These are phyloP conservation scores for Croton laevigatus DNA, from an alignment of 441 rosid species.

Conservation along the genomic window DNA sequence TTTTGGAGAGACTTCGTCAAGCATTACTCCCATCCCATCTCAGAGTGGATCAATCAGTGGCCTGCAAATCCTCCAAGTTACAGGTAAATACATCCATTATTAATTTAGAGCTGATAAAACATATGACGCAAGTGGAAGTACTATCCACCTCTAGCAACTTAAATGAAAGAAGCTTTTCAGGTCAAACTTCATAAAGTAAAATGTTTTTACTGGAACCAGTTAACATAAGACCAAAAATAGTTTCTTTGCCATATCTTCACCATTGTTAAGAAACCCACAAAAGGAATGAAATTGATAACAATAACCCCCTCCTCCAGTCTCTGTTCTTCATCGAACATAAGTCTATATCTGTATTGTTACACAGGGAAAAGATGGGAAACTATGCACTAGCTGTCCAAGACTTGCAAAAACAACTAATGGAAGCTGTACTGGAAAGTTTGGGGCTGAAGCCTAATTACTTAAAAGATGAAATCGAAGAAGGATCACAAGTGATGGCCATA, in stretches of 20 bases:
- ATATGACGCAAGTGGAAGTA: background rate
- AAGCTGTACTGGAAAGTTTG: constrained; percentile 50
- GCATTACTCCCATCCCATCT: constrained; percentile 61
- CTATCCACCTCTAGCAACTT: background rate
- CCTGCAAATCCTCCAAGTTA: constrained; percentile 67
- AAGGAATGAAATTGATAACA: background rate
- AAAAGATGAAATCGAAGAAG: constrained; percentile 39
- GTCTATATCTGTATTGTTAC: background rate
- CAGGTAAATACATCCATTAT: constrained; percentile 32
- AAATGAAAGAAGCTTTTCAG: background rate
- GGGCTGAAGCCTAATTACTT: constrained; percentile 44
- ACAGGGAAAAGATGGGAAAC: constrained; percentile 58
- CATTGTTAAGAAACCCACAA: background rate
- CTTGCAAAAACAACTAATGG: constrained; percentile 46
- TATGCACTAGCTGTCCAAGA: constrained; percentile 45
- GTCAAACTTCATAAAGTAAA: background rate
- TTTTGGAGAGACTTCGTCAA: constrained; percentile 84
- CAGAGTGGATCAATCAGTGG: constrained; percentile 60
- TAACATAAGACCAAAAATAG: background rate
- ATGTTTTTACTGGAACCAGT: background rate
- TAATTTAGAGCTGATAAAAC: constrained; percentile 7
- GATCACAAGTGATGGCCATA: constrained; percentile 52
- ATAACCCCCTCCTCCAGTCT: too few relatives aligned
- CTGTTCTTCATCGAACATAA: too few relatives aligned
- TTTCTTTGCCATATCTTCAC: background rate